phyloP scores from a whole-genome alignment of 169 alveolate genomes.

The Plasmodium cynomolgi region DNA sequence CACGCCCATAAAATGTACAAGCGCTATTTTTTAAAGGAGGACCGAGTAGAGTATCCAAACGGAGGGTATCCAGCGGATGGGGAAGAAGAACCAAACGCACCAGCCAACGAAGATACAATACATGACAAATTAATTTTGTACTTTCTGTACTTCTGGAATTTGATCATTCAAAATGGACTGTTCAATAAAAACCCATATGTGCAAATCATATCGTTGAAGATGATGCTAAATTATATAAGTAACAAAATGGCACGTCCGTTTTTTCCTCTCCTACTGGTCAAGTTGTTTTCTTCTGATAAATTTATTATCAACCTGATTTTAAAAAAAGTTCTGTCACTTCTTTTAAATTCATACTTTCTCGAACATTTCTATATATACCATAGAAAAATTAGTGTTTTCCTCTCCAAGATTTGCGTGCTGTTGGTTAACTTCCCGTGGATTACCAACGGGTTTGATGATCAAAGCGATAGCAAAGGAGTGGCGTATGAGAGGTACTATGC shows the following conservation, averaged over 20 bases:
- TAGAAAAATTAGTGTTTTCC: conserved; percentile 27
- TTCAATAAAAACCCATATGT: conserved; percentile 61
- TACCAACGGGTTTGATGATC: conserved; percentile 68
- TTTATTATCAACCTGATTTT: conserved; percentile 67
- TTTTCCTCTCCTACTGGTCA: conserved; percentile 59
- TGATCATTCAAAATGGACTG: conserved; percentile 40
- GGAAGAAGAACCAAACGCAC: neutral
- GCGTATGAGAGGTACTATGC: neutral
- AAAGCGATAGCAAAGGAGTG: neutral
- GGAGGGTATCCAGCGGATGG: neutral
- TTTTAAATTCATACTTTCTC: conserved; percentile 55
- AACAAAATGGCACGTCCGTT: conserved; percentile 29
- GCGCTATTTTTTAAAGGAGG: conserved; percentile 3
- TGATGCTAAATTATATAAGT: conserved; percentile 44
- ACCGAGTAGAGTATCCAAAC: neutral
- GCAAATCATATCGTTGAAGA: conserved; percentile 64
- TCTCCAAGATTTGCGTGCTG: conserved; percentile 51
- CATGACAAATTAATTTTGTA: conserved; percentile 39
- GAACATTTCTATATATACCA: conserved; percentile 73
- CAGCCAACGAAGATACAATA: neutral
- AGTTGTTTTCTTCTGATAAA: conserved; percentile 25
- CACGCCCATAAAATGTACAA: conserved; percentile 32
- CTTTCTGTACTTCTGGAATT: conserved; percentile 67
- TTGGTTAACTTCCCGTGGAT: conserved; percentile 65
- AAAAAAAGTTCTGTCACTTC: conserved; percentile 49